phyloP scores from a whole-genome alignment of 2,329 filamentous ascomycete genomes.

The Pyrenochaeta sp. region DNA sequence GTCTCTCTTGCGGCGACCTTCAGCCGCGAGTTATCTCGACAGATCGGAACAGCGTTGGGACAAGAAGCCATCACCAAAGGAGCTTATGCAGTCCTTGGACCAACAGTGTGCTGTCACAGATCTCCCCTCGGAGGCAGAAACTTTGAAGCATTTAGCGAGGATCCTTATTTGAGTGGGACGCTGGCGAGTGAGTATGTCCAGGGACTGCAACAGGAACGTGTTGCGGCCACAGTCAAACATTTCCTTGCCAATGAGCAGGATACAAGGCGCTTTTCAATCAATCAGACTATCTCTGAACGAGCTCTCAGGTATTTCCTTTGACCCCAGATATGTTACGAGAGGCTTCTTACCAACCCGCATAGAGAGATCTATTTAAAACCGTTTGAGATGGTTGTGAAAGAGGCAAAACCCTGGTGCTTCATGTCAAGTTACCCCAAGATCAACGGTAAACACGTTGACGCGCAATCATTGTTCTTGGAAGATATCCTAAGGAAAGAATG shows the following conservation, averaged over 20 bases:
- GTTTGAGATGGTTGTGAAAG: conserved; percentile 69
- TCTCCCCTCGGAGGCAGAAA: conserved; percentile 16
- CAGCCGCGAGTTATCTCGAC: conserved; percentile 28
- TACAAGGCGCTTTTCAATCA: conserved; percentile 65
- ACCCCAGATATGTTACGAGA: too few species aligned
- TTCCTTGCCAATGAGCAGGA: conserved; percentile 73
- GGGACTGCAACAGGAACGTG: conserved; percentile 56
- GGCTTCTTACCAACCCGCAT: conserved; percentile 28
- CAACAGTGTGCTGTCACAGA: conserved; percentile 38
- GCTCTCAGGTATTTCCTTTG: conserved; percentile 57
- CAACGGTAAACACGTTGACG: conserved; percentile 13
- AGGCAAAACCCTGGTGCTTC: conserved; percentile 58
- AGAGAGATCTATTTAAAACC: conserved; percentile 49
- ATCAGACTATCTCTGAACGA: conserved; percentile 66
- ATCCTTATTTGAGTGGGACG: conserved; percentile 12
- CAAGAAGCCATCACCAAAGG: conserved; percentile 28
- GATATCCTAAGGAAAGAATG: conserved; percentile 53
- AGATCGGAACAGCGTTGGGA: conserved; percentile 32
- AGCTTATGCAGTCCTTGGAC: conserved; percentile 13
- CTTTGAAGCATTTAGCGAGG: conserved; percentile 20
- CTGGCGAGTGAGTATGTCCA: conserved; percentile 6
- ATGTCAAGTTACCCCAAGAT: conserved; percentile 60
- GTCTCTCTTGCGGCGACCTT: conserved; percentile 63
- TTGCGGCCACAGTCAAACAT: conserved; percentile 60
- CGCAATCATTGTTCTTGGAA: conserved; percentile 53